Percentiles rank a stretch among this genome's conserved stretches.
phyloP scores from a whole-genome alignment of 257 asterid species.

The Catharanthus roseus region DNA sequence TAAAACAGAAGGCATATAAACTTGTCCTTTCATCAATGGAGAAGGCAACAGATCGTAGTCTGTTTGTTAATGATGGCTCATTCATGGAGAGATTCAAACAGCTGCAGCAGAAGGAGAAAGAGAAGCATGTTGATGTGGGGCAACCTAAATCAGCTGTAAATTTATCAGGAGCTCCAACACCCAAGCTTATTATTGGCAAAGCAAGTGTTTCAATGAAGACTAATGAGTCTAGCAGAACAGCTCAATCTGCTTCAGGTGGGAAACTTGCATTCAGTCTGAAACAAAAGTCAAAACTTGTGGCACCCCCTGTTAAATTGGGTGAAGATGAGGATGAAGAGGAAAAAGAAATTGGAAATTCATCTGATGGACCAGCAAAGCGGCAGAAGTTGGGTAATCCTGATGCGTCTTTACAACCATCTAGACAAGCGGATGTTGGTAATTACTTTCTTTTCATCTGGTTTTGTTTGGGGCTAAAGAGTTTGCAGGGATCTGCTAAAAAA shows the following conservation, averaged over 20 bases:
- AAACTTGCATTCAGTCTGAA: slow-evolving; percentile 94
- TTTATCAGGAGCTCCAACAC: slow-evolving; percentile 43
- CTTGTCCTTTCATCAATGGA: slow-evolving; percentile 56
- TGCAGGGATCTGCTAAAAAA: slow-evolving; percentile 9
- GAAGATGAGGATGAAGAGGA: slow-evolving; percentile 69
- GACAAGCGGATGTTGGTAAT: slow-evolving; percentile 80
- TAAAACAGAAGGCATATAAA: slow-evolving; percentile 33
- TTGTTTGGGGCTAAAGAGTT: slow-evolving; percentile 12
- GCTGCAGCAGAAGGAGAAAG: slow-evolving; percentile 55
- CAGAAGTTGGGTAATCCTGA: slow-evolving; percentile 49
- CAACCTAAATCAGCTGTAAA: slow-evolving; percentile 42
- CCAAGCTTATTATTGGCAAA: slow-evolving; percentile 59
- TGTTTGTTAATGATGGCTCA: slow-evolving; percentile 91
- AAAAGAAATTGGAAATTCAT: slow-evolving; percentile 51
- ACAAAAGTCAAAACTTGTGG: slow-evolving; percentile 66
- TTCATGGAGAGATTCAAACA: slow-evolving; percentile 96
- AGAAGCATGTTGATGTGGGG: slow-evolving; percentile 30
- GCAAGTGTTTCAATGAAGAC: slow-evolving; percentile 38
- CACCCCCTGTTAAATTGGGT: slow-evolving; percentile 65
- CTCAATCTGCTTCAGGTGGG: slow-evolving; percentile 51
- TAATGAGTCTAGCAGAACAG: slow-evolving; percentile 34
- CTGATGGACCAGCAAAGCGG: slow-evolving; percentile 64
- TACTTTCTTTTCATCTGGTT: slow-evolving; percentile 36
- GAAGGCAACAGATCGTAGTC: slow-evolving; percentile 49
- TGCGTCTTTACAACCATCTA: slow-evolving; percentile 39